phyloP scores from a whole-genome alignment of 768 basidiomycete genomes.

The Piloderma croceum region DNA sequence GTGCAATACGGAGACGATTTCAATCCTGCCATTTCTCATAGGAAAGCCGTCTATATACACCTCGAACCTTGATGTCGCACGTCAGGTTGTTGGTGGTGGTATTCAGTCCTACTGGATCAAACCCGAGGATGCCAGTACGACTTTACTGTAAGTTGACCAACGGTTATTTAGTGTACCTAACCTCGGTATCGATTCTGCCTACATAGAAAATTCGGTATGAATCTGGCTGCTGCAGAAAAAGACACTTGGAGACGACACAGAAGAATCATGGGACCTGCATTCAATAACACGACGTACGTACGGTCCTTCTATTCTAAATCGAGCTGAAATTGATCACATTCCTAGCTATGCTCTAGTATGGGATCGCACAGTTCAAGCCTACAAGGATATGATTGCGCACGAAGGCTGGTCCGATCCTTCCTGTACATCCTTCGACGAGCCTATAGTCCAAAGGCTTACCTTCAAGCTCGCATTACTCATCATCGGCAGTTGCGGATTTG shows the following conservation, averaged over 20 bases:
- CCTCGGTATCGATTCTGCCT: background rate
- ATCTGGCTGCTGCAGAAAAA: slow-evolving; percentile 38
- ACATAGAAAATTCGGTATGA: slow-evolving; percentile 39
- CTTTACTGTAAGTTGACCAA: background rate
- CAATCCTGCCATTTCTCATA: slow-evolving; percentile 34
- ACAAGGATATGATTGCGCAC: slow-evolving; percentile 33
- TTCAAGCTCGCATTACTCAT: slow-evolving; percentile 40
- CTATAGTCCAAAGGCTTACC: slow-evolving; percentile 28
- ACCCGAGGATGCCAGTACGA: slow-evolving; percentile 17
- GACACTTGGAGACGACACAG: slow-evolving; percentile 43
- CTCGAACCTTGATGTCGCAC: slow-evolving; percentile 41
- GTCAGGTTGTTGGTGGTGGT: slow-evolving; percentile 38
- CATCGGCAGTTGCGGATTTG: slow-evolving; percentile 43
- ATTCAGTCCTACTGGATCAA: slow-evolving; percentile 38
- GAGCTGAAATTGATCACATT: background rate
- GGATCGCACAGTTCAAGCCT: slow-evolving; percentile 31
- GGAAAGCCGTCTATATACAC: slow-evolving; percentile 37
- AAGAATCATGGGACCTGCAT: slow-evolving; percentile 39
- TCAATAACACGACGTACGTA: slow-evolving; percentile 35
- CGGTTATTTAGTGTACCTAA: background rate
- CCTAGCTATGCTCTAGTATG: slow-evolving; percentile 39
- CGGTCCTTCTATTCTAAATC: background rate
- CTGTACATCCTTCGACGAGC: slow-evolving; percentile 18
- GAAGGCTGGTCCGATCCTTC: slow-evolving; percentile 27
- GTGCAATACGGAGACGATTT: slow-evolving; percentile 34